Base-by-base conservation (phyloP, 352 stramenopile genomes). In the Phytophthora syringae region DNA sequence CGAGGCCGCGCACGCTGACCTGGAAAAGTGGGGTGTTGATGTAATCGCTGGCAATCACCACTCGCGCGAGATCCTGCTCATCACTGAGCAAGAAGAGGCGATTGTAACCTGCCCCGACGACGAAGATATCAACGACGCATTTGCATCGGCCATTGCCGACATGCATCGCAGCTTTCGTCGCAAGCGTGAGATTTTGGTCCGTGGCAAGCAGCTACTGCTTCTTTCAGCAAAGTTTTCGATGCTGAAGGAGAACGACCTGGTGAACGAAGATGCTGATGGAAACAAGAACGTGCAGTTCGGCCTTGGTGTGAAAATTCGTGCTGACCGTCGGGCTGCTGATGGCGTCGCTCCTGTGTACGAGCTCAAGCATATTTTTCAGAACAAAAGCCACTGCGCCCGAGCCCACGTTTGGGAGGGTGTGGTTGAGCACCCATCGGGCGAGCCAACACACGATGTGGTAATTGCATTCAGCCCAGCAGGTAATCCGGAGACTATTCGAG, bases 271-370 rank as follows among this genome's bases (percentile, higher is more conserved):
- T 59, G 87, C 87, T 1, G 66, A 92, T 3, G 87, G 87, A 48
- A 94, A 94, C 77, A 95, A 93, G 70, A 94, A 94, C 57, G 84
- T 94, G 37, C 83, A 88, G 67, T 95, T 94, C 52, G 86, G 87
- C 28, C 71, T 74, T 13, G 87, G 87, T 32, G 81, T 95, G 28
- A 87, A 87, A 55, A 94, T 94, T 49, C 77, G 83, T 45, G 81
- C 80, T 12, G 85, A 94, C 60, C 78, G 83, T 0, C 76, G 81
- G 18, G 72, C 71, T 18, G 51, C 65, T 20, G 74, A 71, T 45
- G 67, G 70, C n/a, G 70, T 77, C 22, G 70, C 78, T 2, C 78
- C 86, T 1, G 74, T 93, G 13, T 95, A 95, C 48, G 86, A 94
- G 53, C 82, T 95, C 22, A 92, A 93, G 60, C 73, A 87, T 30